Percentiles rank a stretch among this genome's conserved stretches.
phyloP scores from a whole-genome alignment of 2,329 filamentous ascomycete genomes.

The Elsinoe batatas region DNA sequence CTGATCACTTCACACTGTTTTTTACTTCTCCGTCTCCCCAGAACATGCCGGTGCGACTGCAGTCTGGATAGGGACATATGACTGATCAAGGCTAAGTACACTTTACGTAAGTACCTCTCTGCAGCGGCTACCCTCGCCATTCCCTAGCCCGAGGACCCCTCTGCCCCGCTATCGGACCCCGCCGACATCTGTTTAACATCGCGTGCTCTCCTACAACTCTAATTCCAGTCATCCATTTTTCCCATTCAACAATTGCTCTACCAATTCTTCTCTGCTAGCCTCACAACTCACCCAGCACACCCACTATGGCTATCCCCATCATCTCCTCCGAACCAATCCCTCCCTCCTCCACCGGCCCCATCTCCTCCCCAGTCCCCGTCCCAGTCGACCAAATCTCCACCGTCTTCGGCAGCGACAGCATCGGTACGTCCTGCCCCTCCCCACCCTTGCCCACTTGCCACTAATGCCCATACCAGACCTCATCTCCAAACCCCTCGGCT shows the following conservation, averaged over 20 bases:
- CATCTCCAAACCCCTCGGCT: constrained; percentile 42
- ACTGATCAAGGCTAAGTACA: not conserved
- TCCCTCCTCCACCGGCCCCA: not conserved
- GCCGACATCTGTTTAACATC: not conserved
- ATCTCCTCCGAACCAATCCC: constrained; percentile 14
- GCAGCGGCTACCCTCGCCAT: not conserved
- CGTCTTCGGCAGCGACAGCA: constrained; percentile 47
- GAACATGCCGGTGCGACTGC: too few relatives aligned
- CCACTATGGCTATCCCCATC: constrained; percentile 15
- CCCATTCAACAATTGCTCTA: not conserved
- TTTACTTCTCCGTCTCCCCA: not conserved
- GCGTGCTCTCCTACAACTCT: not conserved
- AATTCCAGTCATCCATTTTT: not conserved
- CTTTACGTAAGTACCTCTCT: not conserved
- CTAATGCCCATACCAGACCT: constrained; percentile 32
- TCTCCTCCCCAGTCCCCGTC: constrained; percentile 22
- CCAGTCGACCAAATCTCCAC: constrained; percentile 42
- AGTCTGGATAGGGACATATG: too few relatives aligned
- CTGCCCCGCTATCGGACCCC: constrained; percentile 9
- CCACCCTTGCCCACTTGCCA: not conserved
- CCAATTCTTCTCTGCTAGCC: not conserved
- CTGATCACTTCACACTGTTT: not conserved
- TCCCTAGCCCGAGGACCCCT: not conserved
- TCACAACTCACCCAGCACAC: not conserved
- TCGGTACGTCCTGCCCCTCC: constrained; percentile 25